Conservation (phyloP, 2,329 filamentous ascomycete species). For the Claviceps humidiphila region DNA sequence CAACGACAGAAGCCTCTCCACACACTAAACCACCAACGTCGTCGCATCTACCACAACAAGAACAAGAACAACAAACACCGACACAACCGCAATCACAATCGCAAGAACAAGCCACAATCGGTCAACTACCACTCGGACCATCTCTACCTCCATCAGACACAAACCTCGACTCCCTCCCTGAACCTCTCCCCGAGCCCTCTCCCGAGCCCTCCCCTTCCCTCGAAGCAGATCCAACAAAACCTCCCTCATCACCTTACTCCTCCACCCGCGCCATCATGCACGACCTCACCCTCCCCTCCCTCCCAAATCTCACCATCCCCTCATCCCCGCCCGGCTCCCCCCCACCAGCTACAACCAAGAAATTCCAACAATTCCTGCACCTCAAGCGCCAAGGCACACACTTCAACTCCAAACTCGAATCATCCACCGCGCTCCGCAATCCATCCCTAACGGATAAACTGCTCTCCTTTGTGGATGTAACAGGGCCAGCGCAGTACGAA, state of each 20-base stretch:
- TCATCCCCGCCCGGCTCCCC: slow-evolving; percentile 55
- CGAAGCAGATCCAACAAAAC: neutral
- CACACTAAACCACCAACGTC: neutral
- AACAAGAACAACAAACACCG: neutral
- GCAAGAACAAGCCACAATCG: slow-evolving; percentile 1
- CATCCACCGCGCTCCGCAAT: slow-evolving; percentile 55
- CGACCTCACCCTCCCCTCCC: slow-evolving; percentile 58
- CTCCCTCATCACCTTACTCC: slow-evolving; percentile 50
- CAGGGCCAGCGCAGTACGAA: slow-evolving; percentile 45
- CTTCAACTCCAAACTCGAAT: slow-evolving; percentile 63
- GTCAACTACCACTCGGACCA: slow-evolving; percentile 23
- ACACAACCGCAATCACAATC: neutral
- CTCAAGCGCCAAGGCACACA: slow-evolving; percentile 67
- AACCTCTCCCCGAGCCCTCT: slow-evolving; percentile 9
- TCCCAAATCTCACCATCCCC: slow-evolving; percentile 63
- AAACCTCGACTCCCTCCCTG: slow-evolving; percentile 4
- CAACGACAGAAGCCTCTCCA: neutral
- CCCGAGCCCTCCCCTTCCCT: slow-evolving; percentile 12
- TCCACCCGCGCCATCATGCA: slow-evolving; percentile 50
- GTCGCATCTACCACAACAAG: neutral
- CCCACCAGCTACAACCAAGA: slow-evolving; percentile 40
- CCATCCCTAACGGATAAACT: slow-evolving; percentile 61
- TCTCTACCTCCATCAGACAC: slow-evolving; percentile 22
- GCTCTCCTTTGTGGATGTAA: slow-evolving; percentile 48
- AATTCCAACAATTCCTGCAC: slow-evolving; percentile 60